Conservation (phyloP, 441 rosid genomes). For the Erysimum pusillum region DNA sequence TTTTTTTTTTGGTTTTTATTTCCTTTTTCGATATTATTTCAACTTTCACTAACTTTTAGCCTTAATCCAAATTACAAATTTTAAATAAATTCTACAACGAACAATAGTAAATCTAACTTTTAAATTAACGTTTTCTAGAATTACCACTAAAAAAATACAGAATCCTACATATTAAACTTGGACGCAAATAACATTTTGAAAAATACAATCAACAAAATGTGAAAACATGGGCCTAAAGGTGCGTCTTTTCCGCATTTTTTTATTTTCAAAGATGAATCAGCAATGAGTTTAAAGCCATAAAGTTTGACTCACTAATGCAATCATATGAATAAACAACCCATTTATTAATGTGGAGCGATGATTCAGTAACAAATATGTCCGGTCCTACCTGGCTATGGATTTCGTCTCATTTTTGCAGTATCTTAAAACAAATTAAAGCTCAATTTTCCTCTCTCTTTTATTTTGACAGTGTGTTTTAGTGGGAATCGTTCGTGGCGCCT, state of each 20-base stretch:
- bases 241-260: too few relatives aligned
- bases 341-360: constrained; percentile 14
- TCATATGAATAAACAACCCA: constrained; percentile 28
- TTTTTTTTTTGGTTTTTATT: too few relatives aligned
- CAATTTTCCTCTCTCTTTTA: not conserved
- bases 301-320: constrained; percentile 37
- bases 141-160: too few relatives aligned
- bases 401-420: not conserved
- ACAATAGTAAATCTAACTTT: not conserved
- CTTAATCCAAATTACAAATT: not conserved
- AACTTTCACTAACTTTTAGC: not conserved
- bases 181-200: not conserved
- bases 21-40: not conserved
- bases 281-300: constrained; percentile 26
- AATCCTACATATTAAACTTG: not conserved
- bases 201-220: constrained; percentile 1
- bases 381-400: constrained; percentile 30
- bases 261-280: too few relatives aligned
- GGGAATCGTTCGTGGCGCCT: constrained; percentile 43
- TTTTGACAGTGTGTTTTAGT: constrained; percentile 38
- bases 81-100: not conserved
- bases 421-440: constrained; percentile 24
- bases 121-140: too few relatives aligned
- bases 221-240: not conserved
- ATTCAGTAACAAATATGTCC: constrained; percentile 17